A percentile compares a stretch with the other conserved stretches of the same genome.
phyloP scores from a whole-genome alignment of 192 early-diverging fungal species.

The Entomortierella chlamydospora region DNA sequence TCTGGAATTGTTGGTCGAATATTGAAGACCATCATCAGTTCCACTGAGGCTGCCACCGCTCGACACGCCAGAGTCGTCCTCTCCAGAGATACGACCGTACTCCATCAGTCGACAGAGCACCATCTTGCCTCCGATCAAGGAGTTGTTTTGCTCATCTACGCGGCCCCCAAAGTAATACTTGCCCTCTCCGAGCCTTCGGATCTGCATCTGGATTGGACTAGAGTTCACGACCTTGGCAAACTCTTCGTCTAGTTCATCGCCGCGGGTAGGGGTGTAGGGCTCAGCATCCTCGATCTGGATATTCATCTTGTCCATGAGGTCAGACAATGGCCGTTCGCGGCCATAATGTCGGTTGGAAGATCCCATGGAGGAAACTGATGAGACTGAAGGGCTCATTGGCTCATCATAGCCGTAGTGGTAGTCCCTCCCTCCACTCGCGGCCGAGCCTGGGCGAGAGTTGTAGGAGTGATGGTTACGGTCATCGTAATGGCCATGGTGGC shows the following conservation, averaged over 20 bases:
- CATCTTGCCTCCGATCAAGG: constrained; percentile 57
- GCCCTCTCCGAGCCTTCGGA: constrained; percentile 55
- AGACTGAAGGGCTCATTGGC: constrained; percentile 31
- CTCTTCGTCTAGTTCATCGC: constrained; percentile 64
- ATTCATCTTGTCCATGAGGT: constrained; percentile 43
- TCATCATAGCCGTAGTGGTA: constrained; percentile 31
- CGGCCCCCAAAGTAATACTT: constrained; percentile 56
- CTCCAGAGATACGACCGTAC: constrained; percentile 50
- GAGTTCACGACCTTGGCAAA: constrained; percentile 65
- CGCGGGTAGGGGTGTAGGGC: constrained; percentile 54
- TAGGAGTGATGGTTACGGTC: constrained; percentile 7
- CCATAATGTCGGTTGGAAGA: constrained; percentile 27
- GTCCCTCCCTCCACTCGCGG: constrained; percentile 18
- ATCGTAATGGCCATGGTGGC: constrained; percentile 20
- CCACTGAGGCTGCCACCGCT: constrained; percentile 54
- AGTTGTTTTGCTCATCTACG: constrained; percentile 39
- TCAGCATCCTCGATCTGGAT: constrained; percentile 48
- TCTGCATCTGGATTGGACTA: constrained; percentile 61
- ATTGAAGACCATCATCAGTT: constrained; percentile 43
- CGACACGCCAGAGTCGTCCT: constrained; percentile 59
- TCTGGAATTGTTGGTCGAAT: constrained; percentile 1
- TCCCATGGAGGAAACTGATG: constrained; percentile 21
- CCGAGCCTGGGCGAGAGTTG: constrained; percentile 29
- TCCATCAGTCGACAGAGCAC: constrained; percentile 63
- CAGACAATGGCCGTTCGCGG: constrained; percentile 18